A percentile compares a stretch with the other conserved stretches of the same genome.
Conservation (phyloP, 1,284 basidiomycete genomes). For the Dichomitus squalens region DNA sequence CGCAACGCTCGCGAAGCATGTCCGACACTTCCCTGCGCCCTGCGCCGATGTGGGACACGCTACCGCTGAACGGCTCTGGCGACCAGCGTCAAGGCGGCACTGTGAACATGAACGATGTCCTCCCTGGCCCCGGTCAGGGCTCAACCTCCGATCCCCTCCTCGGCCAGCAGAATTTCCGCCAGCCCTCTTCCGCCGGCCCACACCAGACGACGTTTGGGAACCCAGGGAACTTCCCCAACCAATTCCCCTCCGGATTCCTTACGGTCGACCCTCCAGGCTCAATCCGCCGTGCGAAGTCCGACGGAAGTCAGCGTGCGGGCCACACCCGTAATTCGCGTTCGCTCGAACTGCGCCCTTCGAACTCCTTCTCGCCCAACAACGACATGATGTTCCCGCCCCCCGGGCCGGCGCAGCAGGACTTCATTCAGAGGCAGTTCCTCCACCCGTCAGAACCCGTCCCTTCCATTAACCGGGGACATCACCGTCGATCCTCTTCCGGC, state of each 20-base stretch:
- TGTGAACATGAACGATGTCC: slow-evolving; percentile 52
- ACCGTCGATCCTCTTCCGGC: slow-evolving; percentile 62
- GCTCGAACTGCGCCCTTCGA: slow-evolving; percentile 27
- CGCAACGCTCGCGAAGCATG: slow-evolving; percentile 48
- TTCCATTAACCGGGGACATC: slow-evolving; percentile 47
- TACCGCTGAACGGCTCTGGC: slow-evolving; percentile 34
- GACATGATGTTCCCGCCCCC: slow-evolving; percentile 37
- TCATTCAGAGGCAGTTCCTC: slow-evolving; percentile 46
- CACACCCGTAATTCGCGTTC: slow-evolving; percentile 29
- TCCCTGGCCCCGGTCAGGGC: slow-evolving; percentile 32
- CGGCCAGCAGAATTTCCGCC: slow-evolving; percentile 21
- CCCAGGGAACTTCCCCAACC: slow-evolving; percentile 30
- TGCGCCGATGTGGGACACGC: slow-evolving; percentile 50
- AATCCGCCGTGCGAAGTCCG: slow-evolving; percentile 48
- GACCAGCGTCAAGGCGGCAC: slow-evolving; percentile 37
- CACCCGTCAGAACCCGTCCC: slow-evolving; percentile 43
- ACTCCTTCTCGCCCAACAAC: slow-evolving; percentile 21
- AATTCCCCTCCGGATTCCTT: slow-evolving; percentile 42
- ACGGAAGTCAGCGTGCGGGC: slow-evolving; percentile 38
- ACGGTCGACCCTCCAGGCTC: slow-evolving; percentile 42
- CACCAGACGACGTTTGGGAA: slow-evolving; percentile 34
- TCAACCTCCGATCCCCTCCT: slow-evolving; percentile 31
- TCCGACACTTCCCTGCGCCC: slow-evolving; percentile 62
- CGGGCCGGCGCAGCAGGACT: slow-evolving; percentile 45
- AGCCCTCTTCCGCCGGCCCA: slow-evolving; percentile 34